Conservation (phyloP, 495 filamentous ascomycete species). For the Aspergillus bridgeri region DNA sequence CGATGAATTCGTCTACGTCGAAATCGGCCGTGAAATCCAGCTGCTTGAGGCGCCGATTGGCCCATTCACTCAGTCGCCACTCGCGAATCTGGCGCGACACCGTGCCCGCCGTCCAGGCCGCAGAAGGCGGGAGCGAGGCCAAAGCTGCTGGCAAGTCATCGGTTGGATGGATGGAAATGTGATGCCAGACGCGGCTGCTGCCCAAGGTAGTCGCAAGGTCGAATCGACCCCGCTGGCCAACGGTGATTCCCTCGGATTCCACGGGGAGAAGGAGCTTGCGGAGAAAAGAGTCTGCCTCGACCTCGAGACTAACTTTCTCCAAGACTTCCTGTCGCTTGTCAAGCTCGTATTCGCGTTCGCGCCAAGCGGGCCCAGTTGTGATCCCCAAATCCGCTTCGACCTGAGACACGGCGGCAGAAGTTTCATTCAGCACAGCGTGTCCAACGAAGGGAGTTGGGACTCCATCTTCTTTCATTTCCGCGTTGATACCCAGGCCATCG, state of each 20-base stretch:
- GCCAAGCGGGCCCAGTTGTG: slow-evolving; percentile 55
- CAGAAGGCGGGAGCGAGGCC: slow-evolving; percentile 55
- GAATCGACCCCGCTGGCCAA: slow-evolving; percentile 71
- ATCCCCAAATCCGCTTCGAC: slow-evolving; percentile 82
- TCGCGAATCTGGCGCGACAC: slow-evolving; percentile 89
- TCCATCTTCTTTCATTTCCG: slow-evolving; percentile 95
- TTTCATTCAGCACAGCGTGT: slow-evolving; percentile 78
- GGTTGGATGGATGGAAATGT: slow-evolving; percentile 85
- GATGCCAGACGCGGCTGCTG: slow-evolving; percentile 92
- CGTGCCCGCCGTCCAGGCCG: slow-evolving; percentile 84
- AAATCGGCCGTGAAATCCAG: slow-evolving; percentile 98
- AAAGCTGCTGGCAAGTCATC: slow-evolving; percentile 76
- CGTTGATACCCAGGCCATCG: slow-evolving; percentile 85
- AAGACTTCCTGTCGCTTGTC: slow-evolving; percentile 79
- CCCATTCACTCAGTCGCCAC: slow-evolving; percentile 95
- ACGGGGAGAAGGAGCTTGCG: slow-evolving; percentile 78
- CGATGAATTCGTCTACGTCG: slow-evolving; percentile 85
- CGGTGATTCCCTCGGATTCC: slow-evolving; percentile 66
- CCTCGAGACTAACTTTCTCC: slow-evolving; percentile 77
- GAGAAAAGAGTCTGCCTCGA: slow-evolving; percentile 81
- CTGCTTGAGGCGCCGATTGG: slow-evolving; percentile 83
- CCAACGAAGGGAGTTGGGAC: slow-evolving; percentile 65
- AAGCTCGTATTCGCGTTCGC: slow-evolving; percentile 72
- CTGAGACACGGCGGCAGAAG: slow-evolving; percentile 74
- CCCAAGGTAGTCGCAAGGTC: slow-evolving; percentile 65